Evolutionary conservation across 208 protist species (phyloP).

Genomic region (Willaertia magna): DNA sequence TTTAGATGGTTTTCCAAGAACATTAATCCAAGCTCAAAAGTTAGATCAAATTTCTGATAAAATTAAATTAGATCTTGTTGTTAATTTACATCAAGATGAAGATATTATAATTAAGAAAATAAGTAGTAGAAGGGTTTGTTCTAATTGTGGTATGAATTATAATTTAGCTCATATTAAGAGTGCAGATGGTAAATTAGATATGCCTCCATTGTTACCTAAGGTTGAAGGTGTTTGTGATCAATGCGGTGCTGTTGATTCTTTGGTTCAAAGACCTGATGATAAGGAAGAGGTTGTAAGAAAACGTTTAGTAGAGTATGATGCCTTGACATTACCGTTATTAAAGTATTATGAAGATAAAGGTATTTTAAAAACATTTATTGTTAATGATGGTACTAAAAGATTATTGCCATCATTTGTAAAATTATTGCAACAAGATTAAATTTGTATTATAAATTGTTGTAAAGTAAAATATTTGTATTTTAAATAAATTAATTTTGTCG

Average conservation of each 20-base stretch:
- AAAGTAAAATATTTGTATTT: too few relatives aligned
- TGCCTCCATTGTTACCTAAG: conserved; percentile 56
- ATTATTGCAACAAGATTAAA: conserved; percentile 26
- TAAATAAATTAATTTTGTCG: too few relatives aligned
- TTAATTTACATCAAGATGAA: conserved; percentile 54
- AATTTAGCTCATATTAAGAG: conserved; percentile 48
- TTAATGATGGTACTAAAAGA: conserved; percentile 48
- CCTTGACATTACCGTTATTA: conserved; percentile 41
- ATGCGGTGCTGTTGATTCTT: conserved; percentile 46
- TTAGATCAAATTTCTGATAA: not conserved
- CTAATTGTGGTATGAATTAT: conserved; percentile 54
- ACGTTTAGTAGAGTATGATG: conserved; percentile 47
- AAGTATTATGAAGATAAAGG: conserved; percentile 47
- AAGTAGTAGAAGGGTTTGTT: conserved; percentile 47
- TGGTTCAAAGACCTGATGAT: conserved; percentile 52
- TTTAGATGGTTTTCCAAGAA: conserved; percentile 1
- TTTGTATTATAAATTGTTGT: not conserved
- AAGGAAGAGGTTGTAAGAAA: conserved; percentile 40
- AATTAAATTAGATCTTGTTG: conserved; percentile 50
- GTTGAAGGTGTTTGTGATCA: conserved; percentile 55
- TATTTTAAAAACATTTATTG: conserved; percentile 45
- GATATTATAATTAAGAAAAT: conserved; percentile 56
- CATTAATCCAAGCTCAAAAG: not conserved
- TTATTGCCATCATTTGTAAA: conserved; percentile 54
- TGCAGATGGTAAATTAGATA: conserved; percentile 50